Base-by-base conservation (phyloP, 352 stramenopile genomes). In the Phytophthora vignae region DNA sequence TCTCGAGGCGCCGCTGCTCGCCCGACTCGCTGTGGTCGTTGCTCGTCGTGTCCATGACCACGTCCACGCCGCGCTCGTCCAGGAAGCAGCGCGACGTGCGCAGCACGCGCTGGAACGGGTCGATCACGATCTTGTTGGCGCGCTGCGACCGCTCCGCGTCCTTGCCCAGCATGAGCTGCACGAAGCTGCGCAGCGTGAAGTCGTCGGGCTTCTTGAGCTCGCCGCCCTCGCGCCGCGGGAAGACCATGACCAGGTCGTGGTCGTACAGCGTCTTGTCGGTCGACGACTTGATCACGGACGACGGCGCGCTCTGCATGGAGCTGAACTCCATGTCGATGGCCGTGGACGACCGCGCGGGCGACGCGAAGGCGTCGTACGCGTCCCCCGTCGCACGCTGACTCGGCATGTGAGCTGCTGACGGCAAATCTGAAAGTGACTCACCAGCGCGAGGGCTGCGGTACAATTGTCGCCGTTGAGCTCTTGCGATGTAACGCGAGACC, bases 211-310 rank as follows among this genome's bases (percentile, higher is more conserved):
- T 80, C 73, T 94, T 94, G 38, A 71, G 52, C 55, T 94, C 85
- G 56, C 84, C 88, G 42, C 84, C 85, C 25, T 88, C 67, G 48
- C 85, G 86, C 4, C 78, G 77, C 12, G 86, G 78, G 60, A 95
- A 95, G 70, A 94, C 87, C 84, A 95, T 87, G 60, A 95, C 88
- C 54, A 95, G 72, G 66, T 95, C 88, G 63, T 90, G 73, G 59
- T 88, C 88, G 81, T 93, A 93, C 63, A 93, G 50, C 60, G 74
- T 79, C 69, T 86, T 89, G 33, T 2, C 22, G 22, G 27, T 7
- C 27, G 27, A 31, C 27, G 68, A 69, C 17, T 25, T 55, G 15
- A 70, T 44, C 3, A 66, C 58, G 2, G 63, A 71, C 22, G 72
- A 73, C 21, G 54, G 22, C 9, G 75, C 67, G 33, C 67, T 82